Conservation (phyloP, 345 rosid genomes). For the rapeseed (Brassica napus) region Da-Ae NC_063438.1:13984501-13985000, state of each 20-base stretch:
- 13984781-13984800: slow-evolving; percentile 27
- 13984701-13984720: slow-evolving; percentile 20
- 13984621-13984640: neutral
- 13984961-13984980: too few species aligned
- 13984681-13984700: slow-evolving; percentile 1
- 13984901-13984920: too few species aligned
- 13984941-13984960: too few species aligned
- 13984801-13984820: slow-evolving; percentile 23
- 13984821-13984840: slow-evolving; percentile 6
- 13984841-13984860: slow-evolving; percentile 6
- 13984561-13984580: neutral
- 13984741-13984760: slow-evolving; percentile 25
- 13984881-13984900: neutral
- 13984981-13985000: too few species aligned
- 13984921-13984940: too few species aligned
- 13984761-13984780: slow-evolving; percentile 38
- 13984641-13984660: neutral
- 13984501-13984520: neutral
- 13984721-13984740: slow-evolving; percentile 33
- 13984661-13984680: neutral
- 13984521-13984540: neutral
- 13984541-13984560: neutral
- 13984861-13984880: too few species aligned
- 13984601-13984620: neutral
- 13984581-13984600: neutral